phyloP scores from a whole-genome alignment of 306 rosid species.

The Betula pendula region DNA sequence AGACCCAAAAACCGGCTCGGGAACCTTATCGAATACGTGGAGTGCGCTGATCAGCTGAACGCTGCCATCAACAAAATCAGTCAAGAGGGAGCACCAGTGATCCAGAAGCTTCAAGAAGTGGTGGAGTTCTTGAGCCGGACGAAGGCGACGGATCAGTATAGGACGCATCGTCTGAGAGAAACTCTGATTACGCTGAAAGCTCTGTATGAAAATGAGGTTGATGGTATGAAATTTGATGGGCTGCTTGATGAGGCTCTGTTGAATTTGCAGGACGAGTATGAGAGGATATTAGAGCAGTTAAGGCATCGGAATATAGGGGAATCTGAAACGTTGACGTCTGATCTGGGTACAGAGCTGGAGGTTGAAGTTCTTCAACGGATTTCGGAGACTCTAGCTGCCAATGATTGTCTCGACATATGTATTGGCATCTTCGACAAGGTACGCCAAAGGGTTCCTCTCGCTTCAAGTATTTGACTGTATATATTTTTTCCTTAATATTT shows the following conservation, averaged over 20 bases:
- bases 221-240: slow-evolving; percentile 79
- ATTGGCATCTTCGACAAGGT: slow-evolving; percentile 85
- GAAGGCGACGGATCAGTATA: slow-evolving; percentile 62
- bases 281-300: slow-evolving; percentile 46
- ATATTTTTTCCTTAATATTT: too few species aligned
- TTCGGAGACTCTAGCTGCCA: slow-evolving; percentile 56
- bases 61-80: slow-evolving; percentile 46
- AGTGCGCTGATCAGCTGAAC: slow-evolving; percentile 57
- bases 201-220: slow-evolving; percentile 71
- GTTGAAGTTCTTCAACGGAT: slow-evolving; percentile 55
- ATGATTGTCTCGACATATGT: slow-evolving; percentile 91
- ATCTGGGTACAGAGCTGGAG: slow-evolving; percentile 59
- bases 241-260: slow-evolving; percentile 70
- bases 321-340: slow-evolving; percentile 23
- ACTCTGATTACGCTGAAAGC: slow-evolving; percentile 66
- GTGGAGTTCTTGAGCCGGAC: slow-evolving; percentile 89
- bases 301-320: slow-evolving; percentile 47
- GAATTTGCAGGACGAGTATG: slow-evolving; percentile 79
- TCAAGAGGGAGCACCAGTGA: slow-evolving; percentile 66
- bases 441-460: neutral
- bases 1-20: slow-evolving; percentile 33
- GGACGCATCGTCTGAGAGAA: slow-evolving; percentile 62
- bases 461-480: neutral
- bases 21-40: slow-evolving; percentile 51
- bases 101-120: slow-evolving; percentile 85